phyloP scores from a whole-genome alignment of 352 stramenopile genomes.

The Phytophthora lateralis region DNA sequence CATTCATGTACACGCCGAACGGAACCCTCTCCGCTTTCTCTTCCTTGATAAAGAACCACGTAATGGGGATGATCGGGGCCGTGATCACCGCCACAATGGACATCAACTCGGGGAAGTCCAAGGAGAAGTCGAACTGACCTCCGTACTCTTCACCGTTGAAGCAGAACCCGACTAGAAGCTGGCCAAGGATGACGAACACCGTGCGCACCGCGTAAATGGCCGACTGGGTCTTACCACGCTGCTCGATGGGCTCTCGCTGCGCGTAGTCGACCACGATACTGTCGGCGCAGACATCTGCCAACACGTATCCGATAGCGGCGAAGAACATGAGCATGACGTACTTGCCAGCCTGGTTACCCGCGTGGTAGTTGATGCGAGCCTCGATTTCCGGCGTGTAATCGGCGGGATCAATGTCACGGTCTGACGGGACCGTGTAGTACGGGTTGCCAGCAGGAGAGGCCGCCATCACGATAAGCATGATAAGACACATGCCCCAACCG shows the following conservation, averaged over 20 bases:
- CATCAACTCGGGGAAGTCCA: slow-evolving; percentile 35
- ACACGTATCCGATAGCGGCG: slow-evolving; percentile 2
- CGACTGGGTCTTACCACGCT: slow-evolving; percentile 6
- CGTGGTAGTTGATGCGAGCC: slow-evolving; percentile 10
- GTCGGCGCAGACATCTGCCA: slow-evolving; percentile 7
- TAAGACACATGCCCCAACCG: slow-evolving; percentile 48
- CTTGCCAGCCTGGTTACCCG: background rate
- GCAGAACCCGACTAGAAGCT: slow-evolving; percentile 2
- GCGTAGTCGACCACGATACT: slow-evolving; percentile 7
- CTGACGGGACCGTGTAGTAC: slow-evolving; percentile 7
- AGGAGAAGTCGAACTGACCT: slow-evolving; percentile 43
- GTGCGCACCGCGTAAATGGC: slow-evolving; percentile 7
- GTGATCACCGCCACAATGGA: slow-evolving; percentile 8
- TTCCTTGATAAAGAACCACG: slow-evolving; percentile 36
- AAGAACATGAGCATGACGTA: slow-evolving; percentile 14
- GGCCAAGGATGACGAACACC: slow-evolving; percentile 4
- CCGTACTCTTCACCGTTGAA: slow-evolving; percentile 14
- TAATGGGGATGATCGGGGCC: slow-evolving; percentile 22
- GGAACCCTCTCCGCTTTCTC: slow-evolving; percentile 15
- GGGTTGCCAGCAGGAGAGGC: slow-evolving; percentile 24
- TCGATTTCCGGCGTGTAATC: slow-evolving; percentile 9
- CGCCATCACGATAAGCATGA: slow-evolving; percentile 40
- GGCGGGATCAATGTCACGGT: slow-evolving; percentile 5
- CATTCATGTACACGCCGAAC: slow-evolving; percentile 7
- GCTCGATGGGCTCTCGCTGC: slow-evolving; percentile 5